phyloP scores from a whole-genome alignment of 192 early-diverging fungal species.

The Podila epigama region DNA sequence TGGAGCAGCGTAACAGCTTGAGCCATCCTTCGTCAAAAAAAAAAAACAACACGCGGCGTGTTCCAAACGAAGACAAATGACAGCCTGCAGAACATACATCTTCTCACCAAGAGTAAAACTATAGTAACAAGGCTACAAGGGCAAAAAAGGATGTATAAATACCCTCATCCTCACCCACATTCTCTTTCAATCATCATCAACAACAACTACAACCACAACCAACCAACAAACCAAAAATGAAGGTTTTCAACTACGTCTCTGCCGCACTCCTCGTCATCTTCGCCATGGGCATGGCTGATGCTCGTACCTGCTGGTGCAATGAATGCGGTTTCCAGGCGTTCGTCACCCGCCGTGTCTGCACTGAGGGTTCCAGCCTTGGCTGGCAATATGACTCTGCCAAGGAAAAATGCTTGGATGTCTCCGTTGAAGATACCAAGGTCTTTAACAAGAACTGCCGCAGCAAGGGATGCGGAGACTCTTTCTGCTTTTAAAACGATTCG shows the following conservation, averaged over 20 bases:
- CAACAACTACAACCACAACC: not conserved
- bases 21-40: too few species aligned
- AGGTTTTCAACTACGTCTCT: not conserved
- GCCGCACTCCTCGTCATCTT: not conserved
- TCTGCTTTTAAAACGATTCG: not conserved
- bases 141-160: too few species aligned
- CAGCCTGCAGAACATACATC: too few species aligned
- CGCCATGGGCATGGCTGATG: not conserved
- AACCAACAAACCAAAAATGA: not conserved
- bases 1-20: too few species aligned
- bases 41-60: too few species aligned
- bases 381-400: not conserved
- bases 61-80: too few species aligned
- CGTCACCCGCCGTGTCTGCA: not conserved
- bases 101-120: too few species aligned
- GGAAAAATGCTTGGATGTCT: not conserved
- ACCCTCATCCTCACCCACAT: not conserved
- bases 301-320: not conserved
- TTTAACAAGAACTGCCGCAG: not conserved
- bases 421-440: not conserved
- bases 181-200: not conserved
- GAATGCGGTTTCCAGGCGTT: not conserved
- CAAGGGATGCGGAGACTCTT: not conserved
- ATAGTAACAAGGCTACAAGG: too few species aligned
- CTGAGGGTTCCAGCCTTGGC: not conserved